Conservation (phyloP, 1,284 basidiomycete genomes). For the Heterobasidion annosum region DNA sequence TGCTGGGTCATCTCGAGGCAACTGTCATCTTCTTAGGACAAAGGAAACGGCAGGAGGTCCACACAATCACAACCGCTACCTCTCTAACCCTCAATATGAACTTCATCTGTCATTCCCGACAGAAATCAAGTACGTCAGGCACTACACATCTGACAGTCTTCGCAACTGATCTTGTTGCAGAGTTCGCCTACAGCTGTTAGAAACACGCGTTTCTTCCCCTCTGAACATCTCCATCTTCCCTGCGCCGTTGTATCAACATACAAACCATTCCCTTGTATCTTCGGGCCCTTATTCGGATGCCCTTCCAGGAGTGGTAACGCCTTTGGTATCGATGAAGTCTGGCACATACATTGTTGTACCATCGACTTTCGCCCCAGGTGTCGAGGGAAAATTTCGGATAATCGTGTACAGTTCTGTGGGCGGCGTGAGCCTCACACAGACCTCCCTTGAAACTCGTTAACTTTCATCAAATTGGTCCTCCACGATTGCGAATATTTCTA, state of each 20-base stretch:
- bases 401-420: slow-evolving; percentile 43
- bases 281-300: slow-evolving; percentile 75
- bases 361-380: slow-evolving; percentile 56
- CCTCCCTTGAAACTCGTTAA: background rate
- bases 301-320: slow-evolving; percentile 60
- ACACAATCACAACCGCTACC: slow-evolving; percentile 19
- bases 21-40: slow-evolving; percentile 17
- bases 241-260: slow-evolving; percentile 16
- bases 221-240: slow-evolving; percentile 58
- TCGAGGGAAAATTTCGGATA: slow-evolving; percentile 50
- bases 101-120: slow-evolving; percentile 44
- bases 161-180: slow-evolving; percentile 22
- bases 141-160: background rate
- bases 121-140: slow-evolving; percentile 47
- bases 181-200: slow-evolving; percentile 54
- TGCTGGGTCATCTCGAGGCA: too few relatives aligned
- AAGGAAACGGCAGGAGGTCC: background rate
- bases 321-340: slow-evolving; percentile 36
- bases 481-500: background rate
- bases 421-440: background rate
- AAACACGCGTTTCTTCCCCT: slow-evolving; percentile 32
- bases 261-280: slow-evolving; percentile 40
- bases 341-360: slow-evolving; percentile 70
- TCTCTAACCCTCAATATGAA: slow-evolving; percentile 61
- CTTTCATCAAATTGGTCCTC: background rate